Conservation (phyloP, 2,329 filamentous ascomycete genomes). For the Ascochyta lentis region DNA sequence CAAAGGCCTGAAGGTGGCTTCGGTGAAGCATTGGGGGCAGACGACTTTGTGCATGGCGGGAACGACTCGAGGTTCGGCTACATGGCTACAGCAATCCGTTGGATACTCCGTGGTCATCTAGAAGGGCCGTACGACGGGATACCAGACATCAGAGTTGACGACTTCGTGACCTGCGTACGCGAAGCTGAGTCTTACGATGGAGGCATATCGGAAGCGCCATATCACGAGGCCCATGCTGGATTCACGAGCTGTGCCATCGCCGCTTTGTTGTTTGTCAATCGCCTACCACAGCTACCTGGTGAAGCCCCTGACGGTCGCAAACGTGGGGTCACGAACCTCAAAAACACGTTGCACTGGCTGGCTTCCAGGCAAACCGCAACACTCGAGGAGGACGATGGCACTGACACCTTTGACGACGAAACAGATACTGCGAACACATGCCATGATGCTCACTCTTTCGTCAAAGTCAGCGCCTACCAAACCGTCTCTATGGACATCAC, state of each 20-base stretch:
- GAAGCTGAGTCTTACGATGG: constrained; percentile 79
- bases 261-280: constrained; percentile 76
- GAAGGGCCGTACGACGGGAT: constrained; percentile 62
- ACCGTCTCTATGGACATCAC: constrained; percentile 36
- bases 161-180: constrained; percentile 73
- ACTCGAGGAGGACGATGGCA: constrained; percentile 51
- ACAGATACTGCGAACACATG: constrained; percentile 50
- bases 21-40: constrained; percentile 75
- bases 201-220: constrained; percentile 78
- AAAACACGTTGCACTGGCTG: constrained; percentile 55
- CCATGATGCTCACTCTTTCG: constrained; percentile 49
- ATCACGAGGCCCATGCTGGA: constrained; percentile 86
- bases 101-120: constrained; percentile 73
- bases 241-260: constrained; percentile 89
- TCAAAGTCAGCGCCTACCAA: constrained; percentile 41
- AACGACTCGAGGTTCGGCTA: constrained; percentile 89
- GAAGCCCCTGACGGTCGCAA: constrained; percentile 34
- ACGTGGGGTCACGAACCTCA: constrained; percentile 49
- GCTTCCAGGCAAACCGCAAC: constrained; percentile 55
- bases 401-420: constrained; percentile 48
- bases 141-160: constrained; percentile 76
- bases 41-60: constrained; percentile 72
- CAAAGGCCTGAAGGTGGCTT: constrained; percentile 90
- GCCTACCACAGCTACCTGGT: constrained; percentile 52
- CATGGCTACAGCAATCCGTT: constrained; percentile 79